These are phyloP conservation scores for Umbelopsis sp. DNA, from an alignment of 192 early-diverging fungal genomes.

Conservation along the genomic window DNA sequence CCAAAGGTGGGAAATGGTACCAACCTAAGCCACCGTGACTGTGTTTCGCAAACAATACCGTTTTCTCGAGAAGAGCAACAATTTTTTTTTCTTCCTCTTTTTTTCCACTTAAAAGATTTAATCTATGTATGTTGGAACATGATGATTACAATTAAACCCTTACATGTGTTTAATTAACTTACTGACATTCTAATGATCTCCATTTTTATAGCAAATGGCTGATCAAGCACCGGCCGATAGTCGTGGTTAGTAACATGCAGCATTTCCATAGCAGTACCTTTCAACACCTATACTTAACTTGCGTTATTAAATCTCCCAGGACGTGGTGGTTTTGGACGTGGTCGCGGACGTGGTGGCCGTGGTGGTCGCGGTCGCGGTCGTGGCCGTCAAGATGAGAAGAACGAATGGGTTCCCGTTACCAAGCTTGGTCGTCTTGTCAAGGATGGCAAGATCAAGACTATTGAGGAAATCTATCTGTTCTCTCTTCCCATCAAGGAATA, in stretches of 20 bases:
- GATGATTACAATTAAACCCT: no score
- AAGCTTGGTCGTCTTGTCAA: conserved; percentile 99
- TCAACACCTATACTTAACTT: not conserved
- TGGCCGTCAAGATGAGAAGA: conserved; percentile 42
- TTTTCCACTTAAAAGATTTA: conserved; percentile 20
- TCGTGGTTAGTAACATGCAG: conserved; percentile 51
- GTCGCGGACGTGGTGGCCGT: conserved; percentile 38
- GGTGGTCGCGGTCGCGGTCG: conserved; percentile 38
- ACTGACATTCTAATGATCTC: not conserved
- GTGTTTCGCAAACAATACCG: not conserved
- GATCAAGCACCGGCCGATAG: conserved; percentile 78
- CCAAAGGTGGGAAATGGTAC: no score
- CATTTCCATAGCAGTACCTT: not conserved
- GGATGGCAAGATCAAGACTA: conserved; percentile 95
- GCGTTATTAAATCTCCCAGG: conserved; percentile 14
- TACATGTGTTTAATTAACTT: not conserved
- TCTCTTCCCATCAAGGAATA: conserved; percentile 99
- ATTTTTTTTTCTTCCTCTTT: conserved; percentile 22
- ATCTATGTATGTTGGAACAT: conserved; percentile 7
- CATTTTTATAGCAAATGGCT: conserved; percentile 68
- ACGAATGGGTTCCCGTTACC: conserved; percentile 85
- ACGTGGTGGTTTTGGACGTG: conserved; percentile 46
- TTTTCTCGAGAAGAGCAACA: not conserved
- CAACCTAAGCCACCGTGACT: not conserved
- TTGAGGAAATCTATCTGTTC: conserved; percentile 98